Evolutionary conservation across 768 basidiomycete genomes (phyloP).

Genomic region (Psilocybe cubensis): DNA sequence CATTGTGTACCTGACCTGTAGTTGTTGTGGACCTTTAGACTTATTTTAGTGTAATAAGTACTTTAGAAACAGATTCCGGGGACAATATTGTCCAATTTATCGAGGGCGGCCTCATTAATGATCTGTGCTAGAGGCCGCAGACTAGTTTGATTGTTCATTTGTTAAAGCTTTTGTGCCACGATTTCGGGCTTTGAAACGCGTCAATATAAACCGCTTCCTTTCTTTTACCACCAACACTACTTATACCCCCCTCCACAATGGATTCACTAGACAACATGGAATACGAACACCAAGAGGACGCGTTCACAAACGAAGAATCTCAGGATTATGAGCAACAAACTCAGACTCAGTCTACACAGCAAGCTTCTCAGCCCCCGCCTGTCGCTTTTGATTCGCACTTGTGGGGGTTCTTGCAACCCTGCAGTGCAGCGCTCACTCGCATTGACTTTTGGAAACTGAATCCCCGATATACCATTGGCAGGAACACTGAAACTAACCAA

Average conservation of each 20-base stretch:
- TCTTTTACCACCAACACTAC: slow-evolving; percentile 11
- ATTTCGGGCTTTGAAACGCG: slow-evolving; percentile 35
- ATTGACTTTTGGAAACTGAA: slow-evolving; percentile 65
- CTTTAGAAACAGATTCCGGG: not conserved
- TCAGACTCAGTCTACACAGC: slow-evolving; percentile 50
- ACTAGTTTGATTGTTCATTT: slow-evolving; percentile 6
- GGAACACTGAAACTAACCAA: slow-evolving; percentile 49
- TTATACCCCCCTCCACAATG: slow-evolving; percentile 20
- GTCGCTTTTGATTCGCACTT: slow-evolving; percentile 44
- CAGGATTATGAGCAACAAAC: slow-evolving; percentile 35
- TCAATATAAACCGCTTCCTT: slow-evolving; percentile 28
- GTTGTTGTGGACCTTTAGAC: not conserved
- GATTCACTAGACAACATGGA: slow-evolving; percentile 23
- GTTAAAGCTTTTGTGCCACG: not conserved
- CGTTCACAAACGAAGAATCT: slow-evolving; percentile 23
- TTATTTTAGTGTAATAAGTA: not conserved
- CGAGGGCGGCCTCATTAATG: not conserved
- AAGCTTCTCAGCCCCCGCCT: slow-evolving; percentile 38
- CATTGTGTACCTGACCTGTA: slow-evolving; percentile 17
- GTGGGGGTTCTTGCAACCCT: slow-evolving; percentile 77
- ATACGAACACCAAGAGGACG: slow-evolving; percentile 29
- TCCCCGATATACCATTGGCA: slow-evolving; percentile 56
- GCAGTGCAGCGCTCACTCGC: slow-evolving; percentile 50
- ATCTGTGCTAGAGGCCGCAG: not conserved
- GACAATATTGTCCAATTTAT: not conserved